Conservation (phyloP, 2,329 filamentous ascomycete genomes). For the Beauveria medogensis region DNA sequence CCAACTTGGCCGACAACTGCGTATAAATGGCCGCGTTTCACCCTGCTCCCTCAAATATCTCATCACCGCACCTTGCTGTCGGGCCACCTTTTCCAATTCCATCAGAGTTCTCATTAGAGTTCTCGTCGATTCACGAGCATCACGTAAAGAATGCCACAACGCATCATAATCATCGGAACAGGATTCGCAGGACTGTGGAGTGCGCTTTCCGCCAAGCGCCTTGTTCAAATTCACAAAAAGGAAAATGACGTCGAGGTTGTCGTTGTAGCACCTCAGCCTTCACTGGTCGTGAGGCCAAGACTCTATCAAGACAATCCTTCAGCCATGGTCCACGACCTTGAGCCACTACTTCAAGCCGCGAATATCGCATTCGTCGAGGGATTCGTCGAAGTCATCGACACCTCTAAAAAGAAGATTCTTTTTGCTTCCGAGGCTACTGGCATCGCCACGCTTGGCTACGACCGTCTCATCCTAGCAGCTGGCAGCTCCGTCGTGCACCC, state of each 20-base stretch:
- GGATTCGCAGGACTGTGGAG: conserved; percentile 30
- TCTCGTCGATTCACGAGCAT: too few species aligned
- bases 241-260: conserved; percentile 19
- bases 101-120: not conserved
- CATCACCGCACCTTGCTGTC: not conserved
- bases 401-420: conserved; percentile 13
- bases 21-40: not conserved
- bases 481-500: conserved; percentile 27
- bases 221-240: conserved; percentile 19
- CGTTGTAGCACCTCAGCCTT: conserved; percentile 25
- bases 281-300: conserved; percentile 25
- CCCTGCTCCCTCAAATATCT: not conserved
- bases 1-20: not conserved
- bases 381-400: conserved; percentile 17
- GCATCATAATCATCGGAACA: conserved; percentile 22
- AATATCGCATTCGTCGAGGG: conserved; percentile 22
- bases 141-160: not conserved
- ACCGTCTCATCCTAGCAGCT: conserved; percentile 28
- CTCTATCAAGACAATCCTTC: conserved; percentile 26
- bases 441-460: conserved; percentile 18
- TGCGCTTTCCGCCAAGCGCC: conserved; percentile 26
- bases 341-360: conserved; percentile 19
- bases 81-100: too few species aligned
- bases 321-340: conserved; percentile 18
- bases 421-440: conserved; percentile 9